Evolutionary conservation across 2,329 filamentous ascomycete genomes (phyloP).

Genomic region (Esteya vermicola): DNA sequence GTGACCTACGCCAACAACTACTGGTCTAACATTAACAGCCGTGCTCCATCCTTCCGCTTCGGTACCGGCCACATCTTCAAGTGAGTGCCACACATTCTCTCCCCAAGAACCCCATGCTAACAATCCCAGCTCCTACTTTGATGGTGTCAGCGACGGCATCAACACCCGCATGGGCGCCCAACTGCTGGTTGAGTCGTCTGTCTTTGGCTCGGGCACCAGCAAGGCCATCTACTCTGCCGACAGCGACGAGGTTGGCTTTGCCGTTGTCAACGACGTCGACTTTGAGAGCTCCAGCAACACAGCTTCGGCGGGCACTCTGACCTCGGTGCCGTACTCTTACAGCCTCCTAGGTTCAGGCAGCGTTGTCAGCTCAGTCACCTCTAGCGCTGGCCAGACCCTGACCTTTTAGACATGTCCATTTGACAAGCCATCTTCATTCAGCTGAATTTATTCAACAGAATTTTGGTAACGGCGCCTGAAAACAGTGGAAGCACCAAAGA

Average conservation of each 20-base stretch:
- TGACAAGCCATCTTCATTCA: too few species aligned
- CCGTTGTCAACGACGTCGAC: conserved; percentile 24
- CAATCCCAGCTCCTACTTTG: conserved; percentile 27
- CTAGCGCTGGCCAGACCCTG: conserved; percentile 23
- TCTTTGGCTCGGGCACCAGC: conserved; percentile 27
- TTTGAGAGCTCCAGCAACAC: conserved; percentile 30
- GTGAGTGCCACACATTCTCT: background rate
- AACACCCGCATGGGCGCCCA: conserved; percentile 44
- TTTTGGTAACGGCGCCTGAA: too few species aligned
- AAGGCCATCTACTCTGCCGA: conserved; percentile 23
- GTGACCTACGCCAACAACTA: conserved; percentile 55
- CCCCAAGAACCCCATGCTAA: background rate
- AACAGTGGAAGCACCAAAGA: too few species aligned
- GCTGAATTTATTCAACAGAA: too few species aligned
- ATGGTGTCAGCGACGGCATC: conserved; percentile 30
- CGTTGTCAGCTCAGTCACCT: conserved; percentile 27
- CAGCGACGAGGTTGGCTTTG: conserved; percentile 26
- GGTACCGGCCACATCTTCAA: conserved; percentile 44
- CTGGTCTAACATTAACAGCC: conserved; percentile 50
- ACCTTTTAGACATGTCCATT: conserved; percentile 18
- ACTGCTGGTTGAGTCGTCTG: conserved; percentile 42
- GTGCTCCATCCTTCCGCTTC: conserved; percentile 49
- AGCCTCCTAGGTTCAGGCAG: conserved; percentile 31
- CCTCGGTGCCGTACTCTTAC: conserved; percentile 38
- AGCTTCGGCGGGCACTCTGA: conserved; percentile 35